phyloP scores from a whole-genome alignment of 805 yeast species.

The Candida nemodendra region DNA sequence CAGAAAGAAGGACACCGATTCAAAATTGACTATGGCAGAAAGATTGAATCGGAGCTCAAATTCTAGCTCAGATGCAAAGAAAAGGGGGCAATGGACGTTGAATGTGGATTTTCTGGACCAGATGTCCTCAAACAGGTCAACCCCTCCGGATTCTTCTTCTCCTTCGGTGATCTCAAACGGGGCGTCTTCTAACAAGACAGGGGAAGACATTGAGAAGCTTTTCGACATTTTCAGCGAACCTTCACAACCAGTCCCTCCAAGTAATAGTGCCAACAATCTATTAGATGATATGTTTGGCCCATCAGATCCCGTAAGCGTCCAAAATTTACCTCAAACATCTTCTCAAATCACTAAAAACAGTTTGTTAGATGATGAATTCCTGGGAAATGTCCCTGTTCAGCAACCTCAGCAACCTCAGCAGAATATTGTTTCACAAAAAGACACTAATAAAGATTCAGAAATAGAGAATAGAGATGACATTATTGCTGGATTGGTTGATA shows the following conservation, averaged over 20 bases:
- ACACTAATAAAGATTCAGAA: neutral
- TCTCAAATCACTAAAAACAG: neutral
- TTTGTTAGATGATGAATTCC: neutral
- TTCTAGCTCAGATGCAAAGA: constrained; percentile 9
- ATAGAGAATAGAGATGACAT: constrained; percentile 41
- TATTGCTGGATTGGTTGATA: constrained; percentile 70
- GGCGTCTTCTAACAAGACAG: constrained; percentile 1
- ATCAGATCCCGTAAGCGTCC: neutral
- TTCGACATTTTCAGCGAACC: constrained; percentile 22
- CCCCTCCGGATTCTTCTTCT: constrained; percentile 3
- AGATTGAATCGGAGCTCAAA: constrained; percentile 27
- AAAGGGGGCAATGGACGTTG: constrained; percentile 31
- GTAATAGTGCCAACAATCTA: neutral
- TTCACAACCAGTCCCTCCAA: constrained; percentile 1
- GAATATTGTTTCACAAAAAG: neutral
- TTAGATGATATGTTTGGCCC: neutral
- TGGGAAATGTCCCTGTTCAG: neutral
- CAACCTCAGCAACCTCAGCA: neutral
- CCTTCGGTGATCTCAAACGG: neutral
- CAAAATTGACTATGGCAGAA: constrained; percentile 35
- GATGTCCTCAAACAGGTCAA: constrained; percentile 9
- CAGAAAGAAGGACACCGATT: constrained; percentile 22
- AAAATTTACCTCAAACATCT: neutral
- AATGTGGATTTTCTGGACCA: constrained; percentile 37
- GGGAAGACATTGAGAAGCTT: constrained; percentile 20